Evolutionary conservation across 768 basidiomycete genomes (phyloP).

Genomic region (Epithele typhae): DNA sequence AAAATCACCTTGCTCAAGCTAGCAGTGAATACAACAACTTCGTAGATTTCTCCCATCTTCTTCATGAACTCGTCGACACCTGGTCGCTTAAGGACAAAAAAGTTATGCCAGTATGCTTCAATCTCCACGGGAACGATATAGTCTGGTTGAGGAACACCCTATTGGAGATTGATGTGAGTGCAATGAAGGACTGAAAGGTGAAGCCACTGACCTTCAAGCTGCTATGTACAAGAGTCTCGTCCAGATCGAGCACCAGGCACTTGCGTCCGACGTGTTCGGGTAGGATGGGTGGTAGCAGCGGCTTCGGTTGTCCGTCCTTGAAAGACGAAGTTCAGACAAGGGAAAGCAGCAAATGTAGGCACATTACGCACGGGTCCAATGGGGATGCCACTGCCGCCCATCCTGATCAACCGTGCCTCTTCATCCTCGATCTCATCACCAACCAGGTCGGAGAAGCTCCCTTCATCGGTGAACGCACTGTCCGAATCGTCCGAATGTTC

Average conservation of each 20-base stretch:
- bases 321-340: not conserved
- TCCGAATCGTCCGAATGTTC: slow-evolving; percentile 50
- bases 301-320: slow-evolving; percentile 83
- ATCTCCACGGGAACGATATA: slow-evolving; percentile 99
- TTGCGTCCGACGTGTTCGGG: slow-evolving; percentile 84
- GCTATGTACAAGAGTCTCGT: slow-evolving; percentile 95
- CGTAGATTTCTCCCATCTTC: slow-evolving; percentile 98
- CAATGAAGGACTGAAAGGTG: slow-evolving; percentile 6
- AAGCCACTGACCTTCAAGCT: slow-evolving; percentile 82
- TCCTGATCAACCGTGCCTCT: slow-evolving; percentile 83
- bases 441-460: too few relatives aligned
- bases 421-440: slow-evolving; percentile 82
- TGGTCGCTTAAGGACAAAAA: slow-evolving; percentile 98
- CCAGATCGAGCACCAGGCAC: slow-evolving; percentile 93
- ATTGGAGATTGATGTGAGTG: slow-evolving; percentile 1
- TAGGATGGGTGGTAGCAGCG: slow-evolving; percentile 81
- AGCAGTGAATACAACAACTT: slow-evolving; percentile 97
- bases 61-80: slow-evolving; percentile 96
- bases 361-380: slow-evolving; percentile 74
- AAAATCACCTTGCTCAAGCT: slow-evolving; percentile 87
- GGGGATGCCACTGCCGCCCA: slow-evolving; percentile 93
- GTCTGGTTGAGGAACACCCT: slow-evolving; percentile 94
- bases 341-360: not conserved
- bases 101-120: slow-evolving; percentile 97
- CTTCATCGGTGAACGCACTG: slow-evolving; percentile 62